Percentiles rank a stretch among this genome's conserved stretches.
phyloP scores from a whole-genome alignment of 352 stramenopile species.

The Pythium rhizo-oryzae region DNA sequence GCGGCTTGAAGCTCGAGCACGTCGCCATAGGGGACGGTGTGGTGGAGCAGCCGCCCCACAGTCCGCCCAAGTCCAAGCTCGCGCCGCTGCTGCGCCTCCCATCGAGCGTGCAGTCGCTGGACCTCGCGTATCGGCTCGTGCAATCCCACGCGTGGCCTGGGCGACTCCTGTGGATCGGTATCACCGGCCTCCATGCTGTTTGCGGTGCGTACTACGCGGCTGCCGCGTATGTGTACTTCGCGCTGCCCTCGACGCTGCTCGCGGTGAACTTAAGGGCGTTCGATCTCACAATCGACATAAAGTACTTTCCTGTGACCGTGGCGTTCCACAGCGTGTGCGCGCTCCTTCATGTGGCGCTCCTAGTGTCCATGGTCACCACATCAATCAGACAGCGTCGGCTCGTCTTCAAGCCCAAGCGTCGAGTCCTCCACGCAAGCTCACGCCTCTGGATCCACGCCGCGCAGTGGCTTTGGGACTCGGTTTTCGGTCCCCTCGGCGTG shows the following conservation, averaged over 20 bases:
- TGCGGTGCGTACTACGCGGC: slow-evolving; percentile 19
- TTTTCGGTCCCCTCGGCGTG: slow-evolving; percentile 23
- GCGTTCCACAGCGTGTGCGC: slow-evolving; percentile 22
- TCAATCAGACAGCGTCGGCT: slow-evolving; percentile 14
- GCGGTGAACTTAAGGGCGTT: slow-evolving; percentile 24
- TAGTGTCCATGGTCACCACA: slow-evolving; percentile 14
- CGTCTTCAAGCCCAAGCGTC: slow-evolving; percentile 18
- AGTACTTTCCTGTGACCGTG: slow-evolving; percentile 23
- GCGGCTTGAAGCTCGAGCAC: too few species aligned
- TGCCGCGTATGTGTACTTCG: slow-evolving; percentile 15
- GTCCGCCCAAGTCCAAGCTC: not conserved
- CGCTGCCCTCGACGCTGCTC: slow-evolving; percentile 18
- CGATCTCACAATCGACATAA: slow-evolving; percentile 26
- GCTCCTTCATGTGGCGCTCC: slow-evolving; percentile 5
- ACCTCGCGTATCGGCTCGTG: not conserved
- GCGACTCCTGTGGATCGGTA: slow-evolving; percentile 23
- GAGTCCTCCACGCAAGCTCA: not conserved
- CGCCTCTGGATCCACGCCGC: not conserved
- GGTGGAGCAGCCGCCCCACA: not conserved
- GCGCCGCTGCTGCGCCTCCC: not conserved
- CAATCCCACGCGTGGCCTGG: slow-evolving; percentile 8
- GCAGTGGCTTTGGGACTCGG: slow-evolving; percentile 4
- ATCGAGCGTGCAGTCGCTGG: not conserved
- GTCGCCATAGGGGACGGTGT: too few species aligned
- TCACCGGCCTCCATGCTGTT: slow-evolving; percentile 13